These are phyloP conservation scores for Bruguiera sexangula DNA, from an alignment of 345 rosid genomes.

Conservation along the genomic window DNA sequence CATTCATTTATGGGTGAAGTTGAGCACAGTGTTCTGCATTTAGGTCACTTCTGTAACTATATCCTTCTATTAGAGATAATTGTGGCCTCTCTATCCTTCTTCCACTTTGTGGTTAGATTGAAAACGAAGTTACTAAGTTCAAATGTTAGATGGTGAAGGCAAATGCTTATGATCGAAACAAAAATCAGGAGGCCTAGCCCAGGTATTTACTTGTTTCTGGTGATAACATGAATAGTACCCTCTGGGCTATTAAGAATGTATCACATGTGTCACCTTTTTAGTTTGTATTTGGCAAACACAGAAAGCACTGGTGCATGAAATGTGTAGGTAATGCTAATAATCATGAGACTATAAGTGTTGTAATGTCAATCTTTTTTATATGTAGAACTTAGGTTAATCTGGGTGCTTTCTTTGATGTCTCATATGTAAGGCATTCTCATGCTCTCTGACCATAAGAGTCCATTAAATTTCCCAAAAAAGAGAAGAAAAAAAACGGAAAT, in stretches of 20 bases:
- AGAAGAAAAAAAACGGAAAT: too few relatives aligned
- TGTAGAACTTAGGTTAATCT: not conserved
- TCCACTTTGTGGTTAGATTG: not conserved
- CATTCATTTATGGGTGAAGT: not conserved
- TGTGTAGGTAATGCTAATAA: not conserved
- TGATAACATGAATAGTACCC: not conserved
- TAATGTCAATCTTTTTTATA: too few relatives aligned
- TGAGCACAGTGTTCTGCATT: not conserved
- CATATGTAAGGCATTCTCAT: constrained; percentile 1
- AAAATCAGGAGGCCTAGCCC: not conserved
- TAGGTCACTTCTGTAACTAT: not conserved
- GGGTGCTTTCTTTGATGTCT: not conserved
- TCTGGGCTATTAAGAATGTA: too few relatives aligned
- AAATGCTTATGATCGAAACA: not conserved
- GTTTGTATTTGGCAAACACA: too few relatives aligned
- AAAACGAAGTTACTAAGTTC: not conserved
- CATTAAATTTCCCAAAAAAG: not conserved
- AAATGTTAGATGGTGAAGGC: not conserved
- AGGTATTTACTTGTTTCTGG: not conserved
- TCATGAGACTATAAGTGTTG: too few relatives aligned
- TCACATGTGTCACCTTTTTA: too few relatives aligned
- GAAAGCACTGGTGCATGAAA: too few relatives aligned
- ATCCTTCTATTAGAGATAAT: not conserved
- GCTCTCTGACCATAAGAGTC: not conserved
- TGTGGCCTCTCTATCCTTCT: not conserved